phyloP scores from a whole-genome alignment of 306 rosid genomes.

The Oxytropis ochrocephala region DNA sequence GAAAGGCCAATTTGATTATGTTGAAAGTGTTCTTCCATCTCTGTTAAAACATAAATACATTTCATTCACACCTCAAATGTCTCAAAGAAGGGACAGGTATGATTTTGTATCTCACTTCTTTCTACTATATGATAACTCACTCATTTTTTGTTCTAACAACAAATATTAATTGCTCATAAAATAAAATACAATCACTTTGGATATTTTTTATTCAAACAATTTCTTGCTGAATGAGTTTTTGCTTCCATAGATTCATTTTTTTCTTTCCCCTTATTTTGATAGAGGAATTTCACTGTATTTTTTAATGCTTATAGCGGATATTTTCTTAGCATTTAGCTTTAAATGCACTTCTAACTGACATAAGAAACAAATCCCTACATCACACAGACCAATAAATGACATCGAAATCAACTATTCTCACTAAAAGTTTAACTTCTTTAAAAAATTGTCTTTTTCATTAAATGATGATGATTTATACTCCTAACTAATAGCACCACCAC shows the following conservation, averaged over 20 bases:
- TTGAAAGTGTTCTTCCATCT: slow-evolving; percentile 81
- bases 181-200: not conserved
- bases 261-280: not conserved
- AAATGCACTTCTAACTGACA: not conserved
- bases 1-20: slow-evolving; percentile 81
- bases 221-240: not conserved
- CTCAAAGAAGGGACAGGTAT: slow-evolving; percentile 96
- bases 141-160: not conserved
- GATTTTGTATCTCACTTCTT: not conserved
- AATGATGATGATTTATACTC: too few relatives aligned
- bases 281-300: not conserved
- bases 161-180: not conserved
- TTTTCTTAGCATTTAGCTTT: not conserved
- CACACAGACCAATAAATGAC: too few relatives aligned
- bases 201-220: not conserved
- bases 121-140: not conserved
- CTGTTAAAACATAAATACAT: slow-evolving; percentile 65
- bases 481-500: too few relatives aligned
- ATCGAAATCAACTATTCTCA: too few relatives aligned
- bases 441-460: too few relatives aligned
- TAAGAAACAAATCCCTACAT: too few relatives aligned
- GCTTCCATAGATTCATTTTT: not conserved
- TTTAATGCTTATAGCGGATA: not conserved
- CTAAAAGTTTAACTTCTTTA: too few relatives aligned
- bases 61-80: slow-evolving; percentile 84